Evolutionary conservation across 2,329 filamentous ascomycete genomes (phyloP), one percentile per base, ranked within the genome.

Genomic region (Diplodia sapinea): DNA sequence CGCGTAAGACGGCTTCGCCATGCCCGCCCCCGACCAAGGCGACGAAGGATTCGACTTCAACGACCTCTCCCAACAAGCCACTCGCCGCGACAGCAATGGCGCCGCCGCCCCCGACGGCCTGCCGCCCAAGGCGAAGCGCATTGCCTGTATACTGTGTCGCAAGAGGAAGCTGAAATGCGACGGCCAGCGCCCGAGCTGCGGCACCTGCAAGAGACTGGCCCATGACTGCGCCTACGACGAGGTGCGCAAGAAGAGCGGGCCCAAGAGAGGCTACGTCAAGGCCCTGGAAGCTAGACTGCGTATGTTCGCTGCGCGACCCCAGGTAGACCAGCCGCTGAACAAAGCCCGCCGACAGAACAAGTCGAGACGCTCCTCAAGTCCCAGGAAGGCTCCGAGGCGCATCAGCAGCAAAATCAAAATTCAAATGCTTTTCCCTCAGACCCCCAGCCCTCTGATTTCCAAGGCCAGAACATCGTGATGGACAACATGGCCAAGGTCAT

Each of bases 211-310:
- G 38, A 86, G 94, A n/a, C 82, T 97, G 62, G 89, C 91, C 52
- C 94, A 97, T 79, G 87, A 90, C 66, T 97, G 94, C 81, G 89
- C 91, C 69, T 97, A 97, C 76, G 93, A 97, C 76, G 93, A 97
- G 81, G 90, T 94, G 73, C 88, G 94, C 77, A 92, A 93, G 81
- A 97, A 97, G 87, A 96, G 93, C 78, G 94, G 94, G 2, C 94
- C 94, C 2, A 97, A 97, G 83, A 87, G 94, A 76, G 94, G 94
- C 73, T 97, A 97, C 77, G 94, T 97, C 70, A 97, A 97, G 83
- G 90, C 93, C 69, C 81, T 98, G 72, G 95, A 98, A 80, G 94
- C 96, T 77, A 88, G 95, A 78, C 82, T 99, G 75, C 94, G 93
- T 96, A 85, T 82, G 91, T 82, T 26, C 13, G 36, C 47, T 33